Conservation (phyloP, 345 rosid genomes). For the Hypericum androsaemum region DNA sequence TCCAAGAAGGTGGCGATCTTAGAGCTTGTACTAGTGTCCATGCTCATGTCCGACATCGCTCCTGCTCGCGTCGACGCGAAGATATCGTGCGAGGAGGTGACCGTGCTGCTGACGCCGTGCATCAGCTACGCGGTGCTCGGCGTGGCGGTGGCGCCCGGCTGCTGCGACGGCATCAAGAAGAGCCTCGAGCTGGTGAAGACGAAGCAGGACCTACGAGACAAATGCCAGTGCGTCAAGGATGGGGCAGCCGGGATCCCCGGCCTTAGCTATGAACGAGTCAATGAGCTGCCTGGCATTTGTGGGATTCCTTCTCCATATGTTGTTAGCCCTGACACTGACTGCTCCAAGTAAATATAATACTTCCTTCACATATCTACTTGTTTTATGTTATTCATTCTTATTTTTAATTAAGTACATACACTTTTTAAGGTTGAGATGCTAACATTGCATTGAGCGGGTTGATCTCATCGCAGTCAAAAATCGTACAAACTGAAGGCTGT, state of each 20-base stretch:
- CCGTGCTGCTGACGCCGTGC: conserved; percentile 23
- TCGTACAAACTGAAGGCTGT: too few species aligned
- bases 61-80: conserved; percentile 10
- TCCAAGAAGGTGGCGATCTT: background rate
- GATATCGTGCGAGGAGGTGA: conserved; percentile 24
- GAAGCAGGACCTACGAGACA: conserved; percentile 14
- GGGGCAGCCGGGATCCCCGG: conserved; percentile 27
- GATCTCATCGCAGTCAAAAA: too few species aligned
- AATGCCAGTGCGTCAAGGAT: conserved; percentile 24
- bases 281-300: conserved; percentile 13
- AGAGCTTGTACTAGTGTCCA: background rate
- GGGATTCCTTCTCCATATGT: conserved; percentile 7
- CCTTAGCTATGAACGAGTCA: conserved; percentile 10
- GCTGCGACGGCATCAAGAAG: conserved; percentile 23
- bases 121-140: conserved; percentile 19
- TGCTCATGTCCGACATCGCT: background rate
- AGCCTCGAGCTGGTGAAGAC: conserved; percentile 16
- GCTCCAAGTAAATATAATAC: conserved; percentile 8
- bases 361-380: background rate
- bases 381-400: background rate
- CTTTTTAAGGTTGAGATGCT: too few species aligned
- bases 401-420: background rate
- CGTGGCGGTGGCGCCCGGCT: conserved; percentile 15
- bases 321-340: conserved; percentile 14
- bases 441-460: too few species aligned